Evolutionary conservation across 108 stramenopile genomes (phyloP).

Genomic region (Mediolabrus comicus): DNA sequence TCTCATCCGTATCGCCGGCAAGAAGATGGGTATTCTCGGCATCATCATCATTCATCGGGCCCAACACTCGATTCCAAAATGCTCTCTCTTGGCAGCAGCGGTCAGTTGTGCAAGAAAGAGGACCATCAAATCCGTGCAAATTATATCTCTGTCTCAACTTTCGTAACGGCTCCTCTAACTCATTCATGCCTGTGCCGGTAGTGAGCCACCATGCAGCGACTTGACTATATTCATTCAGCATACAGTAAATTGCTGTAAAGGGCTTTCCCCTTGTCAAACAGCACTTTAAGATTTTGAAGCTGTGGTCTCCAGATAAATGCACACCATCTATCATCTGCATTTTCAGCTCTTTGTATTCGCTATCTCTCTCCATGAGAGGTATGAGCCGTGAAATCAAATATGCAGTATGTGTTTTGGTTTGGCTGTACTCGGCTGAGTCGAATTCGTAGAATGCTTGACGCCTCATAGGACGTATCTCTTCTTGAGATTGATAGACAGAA

Average conservation of each 20-base stretch:
- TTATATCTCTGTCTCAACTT: slow-evolving; percentile 6
- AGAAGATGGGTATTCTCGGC: background rate
- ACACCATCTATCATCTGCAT: slow-evolving; percentile 12
- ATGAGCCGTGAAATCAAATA: no score
- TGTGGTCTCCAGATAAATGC: slow-evolving; percentile 14
- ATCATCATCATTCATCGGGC: background rate
- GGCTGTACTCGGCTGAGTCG: no score
- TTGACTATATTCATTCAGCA: slow-evolving; percentile 16
- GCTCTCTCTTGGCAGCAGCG: background rate
- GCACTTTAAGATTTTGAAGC: slow-evolving; percentile 10
- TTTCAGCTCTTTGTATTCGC: background rate
- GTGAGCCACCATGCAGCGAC: slow-evolving; percentile 13
- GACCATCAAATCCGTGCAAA: slow-evolving; percentile 4
- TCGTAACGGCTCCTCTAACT: slow-evolving; percentile 4
- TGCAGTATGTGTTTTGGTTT: no score
- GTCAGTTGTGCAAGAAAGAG: background rate
- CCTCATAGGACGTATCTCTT: no score
- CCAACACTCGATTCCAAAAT: background rate
- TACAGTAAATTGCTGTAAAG: slow-evolving; percentile 6
- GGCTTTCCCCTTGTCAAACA: background rate
- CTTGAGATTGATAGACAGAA: no score
- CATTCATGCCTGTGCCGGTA: slow-evolving; percentile 11
- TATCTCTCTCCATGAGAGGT: no score
- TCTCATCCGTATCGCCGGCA: background rate
- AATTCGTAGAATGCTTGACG: no score